Base-by-base conservation (phyloP, 306 rosid species). In the Phaseolus lunatus region DNA sequence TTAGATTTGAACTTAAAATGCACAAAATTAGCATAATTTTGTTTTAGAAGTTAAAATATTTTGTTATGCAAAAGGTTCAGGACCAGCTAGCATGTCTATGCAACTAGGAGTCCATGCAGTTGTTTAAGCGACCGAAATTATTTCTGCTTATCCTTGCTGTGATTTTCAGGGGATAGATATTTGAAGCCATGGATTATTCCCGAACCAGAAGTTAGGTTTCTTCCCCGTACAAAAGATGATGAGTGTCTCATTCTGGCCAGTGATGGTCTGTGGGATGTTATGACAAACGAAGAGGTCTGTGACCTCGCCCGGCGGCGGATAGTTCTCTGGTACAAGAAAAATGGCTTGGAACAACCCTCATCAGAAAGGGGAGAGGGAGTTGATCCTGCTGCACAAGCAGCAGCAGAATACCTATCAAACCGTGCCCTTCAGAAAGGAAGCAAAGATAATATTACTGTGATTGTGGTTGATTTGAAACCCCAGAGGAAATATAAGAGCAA, bases 331-430 rank as follows among this genome's bases (percentile, higher is more conserved):
- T 92, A 93, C 90, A 93, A 91, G 85, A 93, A 90, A 86, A 93
- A 93, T 9, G 88, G 89, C 2, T 11, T 54, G 12, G 43, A 86
- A 58, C 82, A 78, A 75, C 82, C 90, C 26, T 61, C 67, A 16
- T 65, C 77, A 5, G 92, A 88, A 75, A 90, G 91, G 70, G 91
- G 93, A 2, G 84, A 86, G 19, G 96, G 86, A 35, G 76, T 83
- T 48, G 97, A 93, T 73, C 97, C 92, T 3, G 98, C 98, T 4
- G 94, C 98, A 22, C 98, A 93, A 87, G 98, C 98, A 3, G 98
- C 98, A 0, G 98, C 96, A 0, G 98, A 93, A 80, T 85, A 63
- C 72, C 91, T 93, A 58, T 86, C 92, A 2, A 90, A 80, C 82
- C 92, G 96, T 3, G 98, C 98, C 5, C 88, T 79, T 18, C 83